Percentiles rank a stretch among this genome's conserved stretches.
These are phyloP conservation scores for Xylaria arbuscula DNA, from an alignment of 2,329 filamentous ascomycete genomes.

Conservation along the genomic window DNA sequence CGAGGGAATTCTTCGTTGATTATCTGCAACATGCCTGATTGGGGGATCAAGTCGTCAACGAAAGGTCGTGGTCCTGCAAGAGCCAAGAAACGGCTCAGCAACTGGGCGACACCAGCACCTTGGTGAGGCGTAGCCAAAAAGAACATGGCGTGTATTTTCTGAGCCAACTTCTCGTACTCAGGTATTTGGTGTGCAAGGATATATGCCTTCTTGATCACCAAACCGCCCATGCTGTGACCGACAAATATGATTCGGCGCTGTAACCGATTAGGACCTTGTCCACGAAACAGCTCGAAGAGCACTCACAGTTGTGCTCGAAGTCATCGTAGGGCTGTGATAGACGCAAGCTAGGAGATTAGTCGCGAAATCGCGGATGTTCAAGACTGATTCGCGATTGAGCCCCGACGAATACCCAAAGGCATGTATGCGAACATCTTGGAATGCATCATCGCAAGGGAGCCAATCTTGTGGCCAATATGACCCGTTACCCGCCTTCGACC, in stretches of 20 bases:
- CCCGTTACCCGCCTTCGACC: slow-evolving; percentile 43
- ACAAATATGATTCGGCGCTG: slow-evolving; percentile 49
- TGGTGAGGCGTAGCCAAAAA: slow-evolving; percentile 56
- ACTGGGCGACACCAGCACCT: slow-evolving; percentile 46
- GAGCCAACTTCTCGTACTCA: slow-evolving; percentile 40
- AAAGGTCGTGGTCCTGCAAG: slow-evolving; percentile 43
- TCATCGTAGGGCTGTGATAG: slow-evolving; percentile 45
- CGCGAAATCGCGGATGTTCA: slow-evolving; percentile 51
- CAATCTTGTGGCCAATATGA: slow-evolving; percentile 52
- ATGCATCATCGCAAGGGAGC: slow-evolving; percentile 49
- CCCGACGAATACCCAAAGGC: slow-evolving; percentile 48
- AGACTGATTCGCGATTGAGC: slow-evolving; percentile 38
- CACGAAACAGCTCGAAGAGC: not conserved
- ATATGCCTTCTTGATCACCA: slow-evolving; percentile 50
- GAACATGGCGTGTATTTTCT: slow-evolving; percentile 48
- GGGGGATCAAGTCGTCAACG: slow-evolving; percentile 47
- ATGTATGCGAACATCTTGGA: slow-evolving; percentile 50
- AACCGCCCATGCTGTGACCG: slow-evolving; percentile 54
- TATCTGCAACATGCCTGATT: slow-evolving; percentile 45
- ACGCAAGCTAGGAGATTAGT: slow-evolving; percentile 47
- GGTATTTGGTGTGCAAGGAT: slow-evolving; percentile 45
- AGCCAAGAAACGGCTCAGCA: slow-evolving; percentile 43
- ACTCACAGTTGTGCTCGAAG: slow-evolving; percentile 33
- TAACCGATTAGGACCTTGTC: not conserved
- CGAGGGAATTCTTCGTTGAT: slow-evolving; percentile 53